Evolutionary conservation across 805 yeast species (phyloP), one percentile per base, ranked within the genome.

Genomic region (Metschnikowia cubensis): DNA sequence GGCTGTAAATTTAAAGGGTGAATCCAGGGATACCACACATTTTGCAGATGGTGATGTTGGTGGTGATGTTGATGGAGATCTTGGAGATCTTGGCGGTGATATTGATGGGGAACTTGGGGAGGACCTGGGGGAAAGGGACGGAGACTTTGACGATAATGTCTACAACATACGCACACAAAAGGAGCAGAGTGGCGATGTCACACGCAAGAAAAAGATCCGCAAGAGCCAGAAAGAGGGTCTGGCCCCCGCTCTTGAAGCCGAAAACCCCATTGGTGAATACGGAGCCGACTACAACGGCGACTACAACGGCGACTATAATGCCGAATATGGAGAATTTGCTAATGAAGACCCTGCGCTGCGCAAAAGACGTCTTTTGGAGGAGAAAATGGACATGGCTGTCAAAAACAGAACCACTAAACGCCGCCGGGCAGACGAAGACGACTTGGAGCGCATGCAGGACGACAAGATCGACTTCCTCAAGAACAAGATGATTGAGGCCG

Each of bases 401-500:
- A 88, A 87, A 66, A 74, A 76, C 53, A 76, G 74, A 45, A 79
- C 85, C 18, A 76, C 79, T 17, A 77, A 79, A 54, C 77, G 85
- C 51, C 82, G 86, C 59, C 81, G 79, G 61, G 82, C 86, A 44
- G 92, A 87, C 60, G 98, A 94, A 59, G 96, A 89, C 63, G 99
- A 94, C 70, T 72, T 94, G 57, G 98, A 95, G 65, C 85, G 89
- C 62, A 86, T 89, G 85, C 95, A 91, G 65, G 99, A 94, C 74
- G 97, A 91, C 63, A 80, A 81, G 52, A 88, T 94, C 56, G 83
- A 89, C 47, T 78, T 79, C 53, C 76, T 94, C 58, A 88, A 95
- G 57, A 90, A 86, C 59, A 82, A 82, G 67, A 94, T 94, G 99
- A 87, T 90, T 60, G 80, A 83, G 56, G 92, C 90, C 3, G 96